Evolutionary conservation across 208 protist species (phyloP).

Genomic region (Acanthamoeba sp.): DNA sequence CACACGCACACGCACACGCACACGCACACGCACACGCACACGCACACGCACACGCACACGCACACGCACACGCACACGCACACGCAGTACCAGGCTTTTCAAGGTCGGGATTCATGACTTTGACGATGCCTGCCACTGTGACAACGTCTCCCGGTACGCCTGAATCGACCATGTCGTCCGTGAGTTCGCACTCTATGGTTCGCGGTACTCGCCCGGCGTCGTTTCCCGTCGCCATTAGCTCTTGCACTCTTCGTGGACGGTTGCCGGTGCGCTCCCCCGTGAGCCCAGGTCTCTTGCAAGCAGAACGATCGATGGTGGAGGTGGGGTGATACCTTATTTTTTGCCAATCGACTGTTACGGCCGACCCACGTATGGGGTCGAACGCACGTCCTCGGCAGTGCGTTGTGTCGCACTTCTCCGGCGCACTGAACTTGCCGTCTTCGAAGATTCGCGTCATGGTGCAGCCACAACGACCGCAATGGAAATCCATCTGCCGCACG

Average conservation of each 20-base stretch:
- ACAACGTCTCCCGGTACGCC: slow-evolving; percentile 93
- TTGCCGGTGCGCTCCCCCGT: too few relatives aligned
- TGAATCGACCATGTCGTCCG: slow-evolving; percentile 90
- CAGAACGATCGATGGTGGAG: not conserved
- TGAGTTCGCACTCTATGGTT: slow-evolving; percentile 92
- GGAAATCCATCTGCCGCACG: slow-evolving; percentile 87
- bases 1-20: not conserved
- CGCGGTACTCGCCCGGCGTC: slow-evolving; percentile 91
- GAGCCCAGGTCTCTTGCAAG: too few relatives aligned
- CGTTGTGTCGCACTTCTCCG: slow-evolving; percentile 62
- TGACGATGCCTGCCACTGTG: slow-evolving; percentile 90
- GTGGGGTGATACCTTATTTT: slow-evolving; percentile 82
- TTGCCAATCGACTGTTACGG: slow-evolving; percentile 90
- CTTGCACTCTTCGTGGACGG: slow-evolving; percentile 89
- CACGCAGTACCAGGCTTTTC: not conserved
- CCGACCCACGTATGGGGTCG: slow-evolving; percentile 77
- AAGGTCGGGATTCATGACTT: slow-evolving; percentile 82
- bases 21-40: too few relatives aligned
- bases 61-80: not conserved
- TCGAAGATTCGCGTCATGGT: slow-evolving; percentile 73
- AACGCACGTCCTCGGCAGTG: slow-evolving; percentile 87
- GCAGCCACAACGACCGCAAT: slow-evolving; percentile 86
- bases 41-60: too few relatives aligned
- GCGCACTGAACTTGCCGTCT: slow-evolving; percentile 74
- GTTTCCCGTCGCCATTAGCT: slow-evolving; percentile 85